phyloP scores from a whole-genome alignment of 306 rosid species.

The Lathyrus tuberosus region DNA sequence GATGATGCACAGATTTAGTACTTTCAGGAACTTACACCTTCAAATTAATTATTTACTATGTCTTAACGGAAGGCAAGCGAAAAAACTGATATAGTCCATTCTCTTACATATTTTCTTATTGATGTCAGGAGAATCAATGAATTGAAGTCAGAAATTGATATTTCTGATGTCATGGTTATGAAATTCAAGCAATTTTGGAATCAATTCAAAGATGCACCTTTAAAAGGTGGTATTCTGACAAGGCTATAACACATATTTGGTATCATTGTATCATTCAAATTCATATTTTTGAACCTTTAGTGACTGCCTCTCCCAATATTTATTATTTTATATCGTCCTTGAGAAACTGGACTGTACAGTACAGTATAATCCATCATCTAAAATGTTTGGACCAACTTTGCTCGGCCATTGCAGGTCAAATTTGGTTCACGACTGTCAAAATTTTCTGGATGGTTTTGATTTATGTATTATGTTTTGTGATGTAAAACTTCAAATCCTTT shows the following conservation, averaged over 20 bases:
- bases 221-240: constrained; percentile 69
- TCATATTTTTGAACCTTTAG: constrained; percentile 6
- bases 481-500: constrained; percentile 37
- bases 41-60: constrained; percentile 15
- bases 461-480: constrained; percentile 38
- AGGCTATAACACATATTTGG: constrained; percentile 21
- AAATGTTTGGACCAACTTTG: constrained; percentile 18
- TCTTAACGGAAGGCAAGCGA: constrained; percentile 29
- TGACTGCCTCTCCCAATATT: constrained; percentile 23
- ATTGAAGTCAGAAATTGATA: constrained; percentile 73
- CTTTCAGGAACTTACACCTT: constrained; percentile 20
- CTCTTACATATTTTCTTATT: constrained; percentile 13
- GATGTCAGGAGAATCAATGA: constrained; percentile 80
- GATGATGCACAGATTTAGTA: constrained; percentile 11
- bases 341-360: constrained; percentile 27
- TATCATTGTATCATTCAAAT: constrained; percentile 24
- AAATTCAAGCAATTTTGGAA: constrained; percentile 79
- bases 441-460: constrained; percentile 33
- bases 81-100: constrained; percentile 15
- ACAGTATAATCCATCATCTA: constrained; percentile 6
- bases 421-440: constrained; percentile 14
- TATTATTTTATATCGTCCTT: constrained; percentile 23
- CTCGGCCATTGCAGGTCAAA: background rate
- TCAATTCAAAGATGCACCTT: constrained; percentile 67
- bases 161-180: constrained; percentile 61